Conservation (phyloP, 805 yeast genomes). For the Nakazawaea peltata region DNA sequence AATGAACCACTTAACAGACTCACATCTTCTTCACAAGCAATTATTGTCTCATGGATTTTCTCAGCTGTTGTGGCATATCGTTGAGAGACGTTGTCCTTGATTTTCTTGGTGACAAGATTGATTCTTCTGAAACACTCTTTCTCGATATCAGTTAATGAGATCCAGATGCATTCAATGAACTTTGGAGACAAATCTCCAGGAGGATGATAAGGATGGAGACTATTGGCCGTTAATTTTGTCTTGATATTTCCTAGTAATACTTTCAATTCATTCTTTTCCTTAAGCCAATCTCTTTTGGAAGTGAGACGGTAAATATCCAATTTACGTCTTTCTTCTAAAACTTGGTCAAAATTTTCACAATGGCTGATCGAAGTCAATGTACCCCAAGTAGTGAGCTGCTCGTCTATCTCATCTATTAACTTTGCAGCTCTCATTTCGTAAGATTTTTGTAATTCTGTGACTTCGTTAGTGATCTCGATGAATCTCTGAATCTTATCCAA, state of each 20-base stretch:
- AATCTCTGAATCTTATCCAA: constrained; percentile 21
- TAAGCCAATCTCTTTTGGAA: constrained; percentile 27
- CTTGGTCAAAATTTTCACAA: constrained; percentile 19
- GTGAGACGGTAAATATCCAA: constrained; percentile 20
- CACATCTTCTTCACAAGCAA: constrained; percentile 17
- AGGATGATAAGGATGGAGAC: constrained; percentile 25
- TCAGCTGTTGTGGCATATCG: constrained; percentile 25
- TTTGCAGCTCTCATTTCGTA: constrained; percentile 23
- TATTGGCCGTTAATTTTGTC: constrained; percentile 26
- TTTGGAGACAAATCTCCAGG: constrained; percentile 20
- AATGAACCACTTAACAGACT: constrained; percentile 24
- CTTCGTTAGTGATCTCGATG: constrained; percentile 22
- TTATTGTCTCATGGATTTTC: constrained; percentile 18
- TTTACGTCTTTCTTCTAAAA: constrained; percentile 16
- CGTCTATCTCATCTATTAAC: constrained; percentile 17
- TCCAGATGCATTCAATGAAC: constrained; percentile 25
- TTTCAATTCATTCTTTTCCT: constrained; percentile 25
- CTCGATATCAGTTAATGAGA: constrained; percentile 21
- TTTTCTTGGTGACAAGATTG: constrained; percentile 21
- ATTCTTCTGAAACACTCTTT: constrained; percentile 21
- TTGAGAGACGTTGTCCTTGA: constrained; percentile 23
- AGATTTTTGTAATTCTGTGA: constrained; percentile 20
- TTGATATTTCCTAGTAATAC: constrained; percentile 26
- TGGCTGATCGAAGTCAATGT: constrained; percentile 10
- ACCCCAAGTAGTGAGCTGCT: constrained; percentile 19